phyloP scores from a whole-genome alignment of 306 rosid species.

The Quercus cerris region DNA sequence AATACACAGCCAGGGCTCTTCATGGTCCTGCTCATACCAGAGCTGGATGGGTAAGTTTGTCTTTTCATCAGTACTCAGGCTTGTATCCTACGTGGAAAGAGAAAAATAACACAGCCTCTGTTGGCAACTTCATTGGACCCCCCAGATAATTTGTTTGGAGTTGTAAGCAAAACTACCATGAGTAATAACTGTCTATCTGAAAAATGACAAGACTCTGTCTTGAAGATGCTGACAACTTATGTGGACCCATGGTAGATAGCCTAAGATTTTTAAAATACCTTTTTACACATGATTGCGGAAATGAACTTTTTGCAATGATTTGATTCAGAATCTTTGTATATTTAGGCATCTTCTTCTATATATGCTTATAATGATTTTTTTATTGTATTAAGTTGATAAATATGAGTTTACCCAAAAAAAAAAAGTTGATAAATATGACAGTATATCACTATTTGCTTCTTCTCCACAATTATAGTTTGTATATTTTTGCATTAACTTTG shows the following conservation, averaged over 20 bases:
- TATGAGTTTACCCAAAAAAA: too few relatives aligned
- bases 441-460: too few relatives aligned
- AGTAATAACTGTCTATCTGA: neutral
- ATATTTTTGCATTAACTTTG: too few relatives aligned
- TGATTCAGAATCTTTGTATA: neutral
- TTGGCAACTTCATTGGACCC: neutral
- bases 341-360: neutral
- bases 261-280: too few relatives aligned
- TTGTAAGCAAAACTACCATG: neutral
- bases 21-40: conserved; percentile 90
- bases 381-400: neutral
- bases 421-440: neutral
- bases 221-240: neutral
- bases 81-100: neutral
- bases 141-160: neutral
- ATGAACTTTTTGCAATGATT: too few relatives aligned
- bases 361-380: neutral
- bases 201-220: neutral
- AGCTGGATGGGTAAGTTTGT: conserved; percentile 93
- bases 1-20: conserved; percentile 74
- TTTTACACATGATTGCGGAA: too few relatives aligned
- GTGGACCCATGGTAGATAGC: too few relatives aligned
- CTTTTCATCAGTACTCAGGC: neutral
- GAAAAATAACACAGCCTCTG: neutral
- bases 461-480: too few relatives aligned